phyloP scores from a whole-genome alignment of 129 eudicot genomes.

The carrot (Daucus carota) region DNA sequence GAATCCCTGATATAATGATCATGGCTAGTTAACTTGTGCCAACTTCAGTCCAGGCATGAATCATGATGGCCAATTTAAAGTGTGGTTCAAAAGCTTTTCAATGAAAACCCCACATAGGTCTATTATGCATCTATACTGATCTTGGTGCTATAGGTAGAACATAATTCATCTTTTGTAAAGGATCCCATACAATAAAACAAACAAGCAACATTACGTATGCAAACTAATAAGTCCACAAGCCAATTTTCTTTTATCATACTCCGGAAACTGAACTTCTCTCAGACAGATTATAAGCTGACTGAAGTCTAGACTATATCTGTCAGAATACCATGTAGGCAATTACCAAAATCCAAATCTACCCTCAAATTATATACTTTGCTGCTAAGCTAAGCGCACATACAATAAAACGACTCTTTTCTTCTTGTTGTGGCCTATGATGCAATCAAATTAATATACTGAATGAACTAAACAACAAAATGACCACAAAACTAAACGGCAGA shows the following conservation, averaged over 20 bases:
- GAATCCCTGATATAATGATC: not conserved
- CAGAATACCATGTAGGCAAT: not conserved
- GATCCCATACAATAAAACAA: not conserved
- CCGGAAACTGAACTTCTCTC: not conserved
- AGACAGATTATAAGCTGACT: not conserved
- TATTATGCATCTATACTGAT: not conserved
- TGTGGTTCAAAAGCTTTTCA: not conserved
- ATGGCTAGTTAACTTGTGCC: not conserved
- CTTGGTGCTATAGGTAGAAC: not conserved
- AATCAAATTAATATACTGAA: not conserved
- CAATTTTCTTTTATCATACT: not conserved
- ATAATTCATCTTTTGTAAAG: not conserved
- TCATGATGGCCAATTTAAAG: not conserved
- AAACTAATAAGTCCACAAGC: not conserved
- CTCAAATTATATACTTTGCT: not conserved
- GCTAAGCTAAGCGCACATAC: not conserved
- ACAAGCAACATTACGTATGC: not conserved
- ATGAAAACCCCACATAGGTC: not conserved
- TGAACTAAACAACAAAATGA: not conserved
- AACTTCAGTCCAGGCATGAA: not conserved
- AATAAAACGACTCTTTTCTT: not conserved
- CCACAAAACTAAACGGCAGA: not conserved
- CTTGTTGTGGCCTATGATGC: not conserved
- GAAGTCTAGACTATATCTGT: not conserved
- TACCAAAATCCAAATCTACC: not conserved